phyloP scores from a whole-genome alignment of 2,329 filamentous ascomycete species.

The Pezicula radicicola region DNA sequence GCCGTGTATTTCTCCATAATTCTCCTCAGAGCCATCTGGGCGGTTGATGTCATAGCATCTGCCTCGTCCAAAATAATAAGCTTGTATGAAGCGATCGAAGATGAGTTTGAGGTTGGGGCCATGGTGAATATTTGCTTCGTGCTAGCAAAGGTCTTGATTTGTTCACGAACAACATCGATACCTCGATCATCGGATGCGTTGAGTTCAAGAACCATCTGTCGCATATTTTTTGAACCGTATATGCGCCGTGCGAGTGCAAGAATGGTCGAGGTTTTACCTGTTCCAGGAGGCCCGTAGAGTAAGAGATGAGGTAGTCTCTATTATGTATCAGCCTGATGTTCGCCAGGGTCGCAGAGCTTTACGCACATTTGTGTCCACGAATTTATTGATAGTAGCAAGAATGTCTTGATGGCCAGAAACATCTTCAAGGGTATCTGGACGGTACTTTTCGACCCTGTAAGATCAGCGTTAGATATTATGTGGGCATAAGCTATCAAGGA shows the following conservation, averaged over 20 bases:
- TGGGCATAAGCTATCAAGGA: neutral
- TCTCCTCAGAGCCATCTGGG: slow-evolving; percentile 92
- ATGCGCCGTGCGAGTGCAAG: slow-evolving; percentile 90
- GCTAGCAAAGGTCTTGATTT: slow-evolving; percentile 98
- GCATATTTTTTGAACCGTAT: slow-evolving; percentile 88
- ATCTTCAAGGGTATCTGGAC: slow-evolving; percentile 82
- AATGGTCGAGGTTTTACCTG: slow-evolving; percentile 96
- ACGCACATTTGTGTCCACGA: slow-evolving; percentile 80
- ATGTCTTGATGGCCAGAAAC: slow-evolving; percentile 98
- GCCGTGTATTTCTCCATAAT: slow-evolving; percentile 99
- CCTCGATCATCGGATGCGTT: slow-evolving; percentile 97
- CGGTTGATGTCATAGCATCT: slow-evolving; percentile 99
- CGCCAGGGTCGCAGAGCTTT: neutral
- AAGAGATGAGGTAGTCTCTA: slow-evolving; percentile 88
- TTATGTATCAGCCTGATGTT: slow-evolving; percentile 4
- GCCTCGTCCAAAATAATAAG: slow-evolving; percentile 97
- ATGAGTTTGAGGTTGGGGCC: slow-evolving; percentile 48
- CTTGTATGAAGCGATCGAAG: slow-evolving; percentile 74
- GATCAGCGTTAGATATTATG: slow-evolving; percentile 16
- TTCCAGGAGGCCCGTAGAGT: slow-evolving; percentile 93
- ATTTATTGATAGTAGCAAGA: slow-evolving; percentile 95
- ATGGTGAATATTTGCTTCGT: slow-evolving; percentile 93
- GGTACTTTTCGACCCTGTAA: slow-evolving; percentile 90
- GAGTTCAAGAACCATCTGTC: slow-evolving; percentile 97
- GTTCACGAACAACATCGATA: slow-evolving; percentile 96